Base-by-base conservation (phyloP, 768 basidiomycete species). In the Nidularia pulvinata region DNA sequence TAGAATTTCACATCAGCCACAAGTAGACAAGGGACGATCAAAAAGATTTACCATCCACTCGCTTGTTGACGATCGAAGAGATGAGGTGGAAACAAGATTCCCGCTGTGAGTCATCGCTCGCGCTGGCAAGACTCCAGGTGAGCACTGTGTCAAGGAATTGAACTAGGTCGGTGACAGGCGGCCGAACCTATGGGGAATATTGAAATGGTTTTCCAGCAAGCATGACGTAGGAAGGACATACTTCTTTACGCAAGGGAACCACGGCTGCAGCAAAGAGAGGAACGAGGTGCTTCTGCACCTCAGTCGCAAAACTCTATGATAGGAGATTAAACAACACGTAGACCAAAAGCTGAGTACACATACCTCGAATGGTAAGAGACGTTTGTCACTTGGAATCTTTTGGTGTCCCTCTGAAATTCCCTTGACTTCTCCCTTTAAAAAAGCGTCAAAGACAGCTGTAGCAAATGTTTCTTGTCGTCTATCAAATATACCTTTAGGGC, bases 11-110 rank as follows among this genome's bases (percentile, higher is more conserved):
- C 35, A 46, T 11, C 56, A 30, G 32, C 9, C 7, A 53, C 47
- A n/a, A 25, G n/a, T 46, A 22, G 25, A 7, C 4, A 37, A 16
- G 47, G 35, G 14, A 52, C 35, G 48, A 5, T 6, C 14, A 51
- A 50, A 33, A 3, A 19, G 19, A 58, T 79, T 57, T 47, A 93
- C 95, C 85, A 39, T 85, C 78, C 7, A 76, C 74, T 36, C 85
- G 82, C 67, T 94, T 93, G 66, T 98, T 97, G 30, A 94, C 69
- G n/a, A 91, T 69, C 0, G 86, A 80, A 1, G 87, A 78, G 14
- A 93, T 64, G 2, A 85, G 61, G 37, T 85, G 79, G 60, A 81
- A 75, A 2, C 78, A 81, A 30, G 84, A 78, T 33, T 79, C 76
- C 56, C 75, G 72, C 63, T 91, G 88, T 0, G 79, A 58, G 44